Base-by-base conservation (phyloP, 495 filamentous ascomycete genomes). In the Lindgomyces ingoldianus region DNA sequence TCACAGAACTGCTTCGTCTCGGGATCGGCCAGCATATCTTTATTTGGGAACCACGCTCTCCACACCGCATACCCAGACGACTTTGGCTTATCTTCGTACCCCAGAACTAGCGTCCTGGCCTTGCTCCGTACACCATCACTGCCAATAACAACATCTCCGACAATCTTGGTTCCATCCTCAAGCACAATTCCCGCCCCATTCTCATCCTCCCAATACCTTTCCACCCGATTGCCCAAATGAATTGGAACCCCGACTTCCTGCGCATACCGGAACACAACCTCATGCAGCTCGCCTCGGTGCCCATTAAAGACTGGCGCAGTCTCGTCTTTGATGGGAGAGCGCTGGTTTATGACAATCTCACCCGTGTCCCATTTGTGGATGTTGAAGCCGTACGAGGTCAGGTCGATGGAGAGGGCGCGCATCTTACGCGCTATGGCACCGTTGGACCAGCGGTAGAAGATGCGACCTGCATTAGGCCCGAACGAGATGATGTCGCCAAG, bases 401-500 rank as follows among this genome's bases (percentile, higher is more conserved):
- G 70, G 10, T 78, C 73, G 24, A 78, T 76, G 73, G 85, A 73
- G 26, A 78, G 74, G 19, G 70, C 64, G 16, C 76, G 76, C 27
- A 87, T 76, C 69, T 70, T 19, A 79, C 81, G 50, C 1, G 41
- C 12, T 2, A 66, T 59, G 10, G 60, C 60, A 48, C 54, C 64
- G 41, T 70, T 57, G 4, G 18, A 19, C 63, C 64, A 68, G 11
- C 57, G 55, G 33, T 77, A 61, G 60, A 80, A 83, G 66, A 85
- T 84, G 50, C 81, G 79, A 0, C 83, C 82, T 29, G 79, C 84
- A 68, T 87, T 87, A 21, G 82, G 78, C 2, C 84, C 84, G 42
- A 87, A 85, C 26, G 83, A 85, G 63, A 87, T 87, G 64, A 87
- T 86, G 70, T 87, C 85, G 50, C 85, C 85, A 0, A 86, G 76